Evolutionary conservation across 176 grass and related monocot genomes (phyloP).

Genomic region (Oropetium thomaeum): DNA sequence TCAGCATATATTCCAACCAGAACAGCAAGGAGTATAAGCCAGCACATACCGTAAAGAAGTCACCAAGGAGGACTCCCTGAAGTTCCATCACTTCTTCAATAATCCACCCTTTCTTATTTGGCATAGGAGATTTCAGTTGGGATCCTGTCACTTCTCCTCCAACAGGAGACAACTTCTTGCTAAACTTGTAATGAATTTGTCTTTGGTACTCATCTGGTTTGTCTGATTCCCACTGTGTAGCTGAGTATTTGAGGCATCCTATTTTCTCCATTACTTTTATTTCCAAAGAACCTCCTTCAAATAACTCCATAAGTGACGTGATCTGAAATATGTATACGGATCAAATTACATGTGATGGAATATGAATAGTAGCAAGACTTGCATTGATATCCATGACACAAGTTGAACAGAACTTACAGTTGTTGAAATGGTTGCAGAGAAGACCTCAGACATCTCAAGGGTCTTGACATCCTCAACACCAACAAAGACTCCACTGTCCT

Average conservation of each 20-base stretch:
- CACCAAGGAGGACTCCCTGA: conserved; percentile 82
- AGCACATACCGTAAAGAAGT: conserved; percentile 91
- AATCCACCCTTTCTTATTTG: conserved; percentile 78
- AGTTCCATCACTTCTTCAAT: conserved; percentile 86
- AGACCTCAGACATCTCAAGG: conserved; percentile 63
- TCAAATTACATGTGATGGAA: conserved; percentile 24
- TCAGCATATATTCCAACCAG: background rate
- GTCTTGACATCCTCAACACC: conserved; percentile 66
- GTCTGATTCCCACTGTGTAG: conserved; percentile 70
- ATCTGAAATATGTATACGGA: conserved; percentile 39
- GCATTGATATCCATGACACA: background rate
- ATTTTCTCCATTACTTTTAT: conserved; percentile 79
- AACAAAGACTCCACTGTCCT: conserved; percentile 72
- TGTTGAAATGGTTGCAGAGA: conserved; percentile 45
- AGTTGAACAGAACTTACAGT: conserved; percentile 51
- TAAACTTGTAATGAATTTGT: conserved; percentile 74
- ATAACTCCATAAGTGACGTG: conserved; percentile 66
- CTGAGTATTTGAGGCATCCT: conserved; percentile 70
- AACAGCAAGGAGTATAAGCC: background rate
- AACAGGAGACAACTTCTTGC: conserved; percentile 63
- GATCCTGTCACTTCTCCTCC: conserved; percentile 75
- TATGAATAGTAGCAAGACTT: conserved; percentile 5
- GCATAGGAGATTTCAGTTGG: conserved; percentile 71
- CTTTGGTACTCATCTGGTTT: conserved; percentile 62
- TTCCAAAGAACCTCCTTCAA: conserved; percentile 69